Evolutionary conservation across 1,139 yeast genomes (phyloP).

Genomic region (Maudiozyma humilis): DNA sequence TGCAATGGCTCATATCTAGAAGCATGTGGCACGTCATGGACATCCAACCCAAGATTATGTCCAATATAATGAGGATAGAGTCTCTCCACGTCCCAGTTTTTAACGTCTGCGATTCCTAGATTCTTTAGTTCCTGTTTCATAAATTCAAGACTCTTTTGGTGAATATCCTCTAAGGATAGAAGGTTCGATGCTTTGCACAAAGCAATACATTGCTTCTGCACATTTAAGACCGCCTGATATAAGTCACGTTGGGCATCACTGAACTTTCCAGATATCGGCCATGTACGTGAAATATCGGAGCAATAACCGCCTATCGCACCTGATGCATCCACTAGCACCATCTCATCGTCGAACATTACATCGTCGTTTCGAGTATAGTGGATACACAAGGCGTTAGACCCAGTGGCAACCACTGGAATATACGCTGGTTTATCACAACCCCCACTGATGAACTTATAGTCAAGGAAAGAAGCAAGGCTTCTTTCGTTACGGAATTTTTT

Average conservation of each 20-base stretch:
- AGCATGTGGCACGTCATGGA: slow-evolving; percentile 70
- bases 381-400: slow-evolving; percentile 74
- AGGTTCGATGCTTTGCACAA: slow-evolving; percentile 43
- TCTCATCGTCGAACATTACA: slow-evolving; percentile 59
- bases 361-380: slow-evolving; percentile 90
- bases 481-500: slow-evolving; percentile 61
- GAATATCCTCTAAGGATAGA: slow-evolving; percentile 65
- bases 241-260: slow-evolving; percentile 72
- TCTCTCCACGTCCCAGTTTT: slow-evolving; percentile 45
- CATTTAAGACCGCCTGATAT: slow-evolving; percentile 79
- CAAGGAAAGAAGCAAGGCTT: slow-evolving; percentile 71
- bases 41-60: slow-evolving; percentile 88
- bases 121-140: slow-evolving; percentile 60
- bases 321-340: slow-evolving; percentile 92
- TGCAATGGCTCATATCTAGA: slow-evolving; percentile 45
- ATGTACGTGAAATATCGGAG: slow-evolving; percentile 90
- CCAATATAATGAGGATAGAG: slow-evolving; percentile 94
- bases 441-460: slow-evolving; percentile 70
- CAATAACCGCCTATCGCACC: slow-evolving; percentile 92
- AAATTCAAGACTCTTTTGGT: slow-evolving; percentile 52
- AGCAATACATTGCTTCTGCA: slow-evolving; percentile 70
- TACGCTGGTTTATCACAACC: slow-evolving; percentile 91
- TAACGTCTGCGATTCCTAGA: slow-evolving; percentile 54
- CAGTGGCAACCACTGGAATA: slow-evolving; percentile 94
- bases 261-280: slow-evolving; percentile 80